A percentile compares a stretch with the other conserved stretches of the same genome.
phyloP scores from a whole-genome alignment of 306 rosid species.

The Sechiopsis laciniata region DNA sequence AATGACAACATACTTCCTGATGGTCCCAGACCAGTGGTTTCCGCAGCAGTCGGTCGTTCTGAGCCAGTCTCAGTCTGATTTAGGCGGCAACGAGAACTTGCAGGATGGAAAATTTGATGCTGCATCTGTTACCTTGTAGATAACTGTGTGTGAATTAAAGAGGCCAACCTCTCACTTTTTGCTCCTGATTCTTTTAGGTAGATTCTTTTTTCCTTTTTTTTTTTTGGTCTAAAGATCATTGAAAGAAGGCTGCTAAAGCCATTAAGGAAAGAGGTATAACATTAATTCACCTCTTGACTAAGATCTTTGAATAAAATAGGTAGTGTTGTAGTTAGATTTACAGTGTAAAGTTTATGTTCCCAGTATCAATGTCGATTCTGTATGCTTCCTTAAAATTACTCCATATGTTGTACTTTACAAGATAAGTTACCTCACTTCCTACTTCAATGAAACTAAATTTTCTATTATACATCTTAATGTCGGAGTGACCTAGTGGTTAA shows the following conservation, averaged over 20 bases:
- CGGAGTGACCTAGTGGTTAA: too few species aligned
- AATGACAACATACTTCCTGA: conserved; percentile 88
- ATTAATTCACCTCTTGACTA: conserved; percentile 15
- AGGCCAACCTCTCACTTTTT: background rate
- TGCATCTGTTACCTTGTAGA: conserved; percentile 11
- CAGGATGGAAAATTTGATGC: conserved; percentile 32
- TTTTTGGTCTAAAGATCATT: background rate
- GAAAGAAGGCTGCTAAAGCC: conserved; percentile 19
- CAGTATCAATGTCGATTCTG: background rate
- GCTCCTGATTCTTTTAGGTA: conserved; percentile 21
- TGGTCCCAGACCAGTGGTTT: conserved; percentile 99
- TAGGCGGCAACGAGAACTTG: conserved; percentile 45
- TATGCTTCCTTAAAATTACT: background rate
- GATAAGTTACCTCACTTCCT: background rate
- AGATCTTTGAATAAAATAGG: conserved; percentile 10
- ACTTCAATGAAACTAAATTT: conserved; percentile 12
- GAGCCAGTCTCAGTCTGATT: conserved; percentile 66
- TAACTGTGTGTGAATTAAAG: background rate
- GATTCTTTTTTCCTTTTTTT: background rate
- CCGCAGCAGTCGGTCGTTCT: conserved; percentile 47
- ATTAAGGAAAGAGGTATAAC: conserved; percentile 12
- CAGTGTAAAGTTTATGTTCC: conserved; percentile 8
- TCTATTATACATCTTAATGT: background rate
- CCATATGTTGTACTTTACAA: conserved; percentile 14
- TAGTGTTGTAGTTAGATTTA: conserved; percentile 6